Evolutionary conservation across 2,329 filamentous ascomycete genomes (phyloP), one percentile per base, ranked within the genome.

Genomic region (Raffaelea albimanens): DNA sequence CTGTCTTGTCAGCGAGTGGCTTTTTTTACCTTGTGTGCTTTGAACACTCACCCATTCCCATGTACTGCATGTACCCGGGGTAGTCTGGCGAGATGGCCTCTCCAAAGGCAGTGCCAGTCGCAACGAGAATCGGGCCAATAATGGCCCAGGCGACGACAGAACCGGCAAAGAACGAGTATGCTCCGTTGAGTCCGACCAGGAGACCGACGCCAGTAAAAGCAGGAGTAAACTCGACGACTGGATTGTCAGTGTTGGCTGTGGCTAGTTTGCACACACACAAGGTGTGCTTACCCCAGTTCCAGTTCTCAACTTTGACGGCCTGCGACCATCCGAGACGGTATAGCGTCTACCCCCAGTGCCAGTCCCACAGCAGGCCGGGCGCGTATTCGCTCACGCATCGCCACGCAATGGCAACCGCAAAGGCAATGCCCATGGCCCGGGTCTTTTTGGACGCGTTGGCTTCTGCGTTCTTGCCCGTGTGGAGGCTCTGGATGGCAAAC

Each of bases 401-500:
- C 40, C 76, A 70, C 22, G 67, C 48, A 16, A 80, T 61, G 3
- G 76, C 74, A 40, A 59, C 61, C 14, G 61, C 50, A 57, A 82
- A 82, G 2, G 76, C 65, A 44, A 64, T 65, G 0, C 66, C 64
- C 16, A 82, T 63, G 3, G 73, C 76, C 58, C 70, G 75, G 59
- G 79, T 74, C 66, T 79, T 80, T 52, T 67, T 66, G 50, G 75
- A 69, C 14, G 76, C 77, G 46, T 76, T 70, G 1, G 55, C 56
- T 20, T 71, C 73, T 10, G 75, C 78, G 14, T 63, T 66, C 1
- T 71, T 66, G 5, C 75, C 70, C 47, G 73, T 67, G 57, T 82
- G 78, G 76, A 82, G 81, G n/a, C 70, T 73, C 8, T 76, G 71
- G 49, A 82, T 82, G 2, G 76, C 77, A 63, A 80, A 69, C 22